Conservation (phyloP, 345 rosid genomes). For the Toxicodendron radicans region DNA sequence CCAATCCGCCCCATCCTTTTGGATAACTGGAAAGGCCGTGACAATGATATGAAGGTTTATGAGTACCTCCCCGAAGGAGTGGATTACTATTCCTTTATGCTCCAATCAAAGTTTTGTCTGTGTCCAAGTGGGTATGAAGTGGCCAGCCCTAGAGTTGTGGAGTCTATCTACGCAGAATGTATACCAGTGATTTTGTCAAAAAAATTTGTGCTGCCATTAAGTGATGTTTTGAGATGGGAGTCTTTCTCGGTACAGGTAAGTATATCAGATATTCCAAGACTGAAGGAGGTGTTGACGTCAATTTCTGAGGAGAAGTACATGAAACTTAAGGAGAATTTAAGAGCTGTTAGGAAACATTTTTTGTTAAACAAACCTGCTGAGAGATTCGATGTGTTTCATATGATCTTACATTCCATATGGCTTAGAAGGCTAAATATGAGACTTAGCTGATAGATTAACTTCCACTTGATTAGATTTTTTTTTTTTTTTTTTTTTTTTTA, state of each 20-base stretch:
- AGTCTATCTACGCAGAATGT: conserved; percentile 81
- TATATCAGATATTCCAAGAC: conserved; percentile 59
- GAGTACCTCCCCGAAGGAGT: conserved; percentile 70
- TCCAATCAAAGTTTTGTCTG: conserved; percentile 72
- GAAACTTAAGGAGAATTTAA: conserved; percentile 52
- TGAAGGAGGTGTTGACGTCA: conserved; percentile 65
- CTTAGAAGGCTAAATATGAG: conserved; percentile 70
- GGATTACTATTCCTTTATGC: conserved; percentile 67
- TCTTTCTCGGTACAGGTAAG: conserved; percentile 63
- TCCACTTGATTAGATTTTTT: no score
- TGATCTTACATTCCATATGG: conserved; percentile 90
- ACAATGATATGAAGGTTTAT: conserved; percentile 52
- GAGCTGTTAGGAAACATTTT: conserved; percentile 66
- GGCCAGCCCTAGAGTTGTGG: conserved; percentile 88
- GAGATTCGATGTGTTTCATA: conserved; percentile 76
- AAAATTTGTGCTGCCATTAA: conserved; percentile 70
- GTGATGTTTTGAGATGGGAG: conserved; percentile 87
- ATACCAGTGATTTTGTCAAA: conserved; percentile 82
- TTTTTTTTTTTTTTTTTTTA: no score
- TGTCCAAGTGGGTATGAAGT: conserved; percentile 96
- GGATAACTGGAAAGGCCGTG: conserved; percentile 67
- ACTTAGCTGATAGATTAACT: conserved; percentile 27
- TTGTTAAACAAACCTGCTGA: conserved; percentile 68
- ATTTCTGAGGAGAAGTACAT: conserved; percentile 56
- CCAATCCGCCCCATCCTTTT: conserved; percentile 64